These are phyloP conservation scores for Calonectria crousiana DNA, from an alignment of 2,329 filamentous ascomycete species.

Conservation along the genomic window DNA sequence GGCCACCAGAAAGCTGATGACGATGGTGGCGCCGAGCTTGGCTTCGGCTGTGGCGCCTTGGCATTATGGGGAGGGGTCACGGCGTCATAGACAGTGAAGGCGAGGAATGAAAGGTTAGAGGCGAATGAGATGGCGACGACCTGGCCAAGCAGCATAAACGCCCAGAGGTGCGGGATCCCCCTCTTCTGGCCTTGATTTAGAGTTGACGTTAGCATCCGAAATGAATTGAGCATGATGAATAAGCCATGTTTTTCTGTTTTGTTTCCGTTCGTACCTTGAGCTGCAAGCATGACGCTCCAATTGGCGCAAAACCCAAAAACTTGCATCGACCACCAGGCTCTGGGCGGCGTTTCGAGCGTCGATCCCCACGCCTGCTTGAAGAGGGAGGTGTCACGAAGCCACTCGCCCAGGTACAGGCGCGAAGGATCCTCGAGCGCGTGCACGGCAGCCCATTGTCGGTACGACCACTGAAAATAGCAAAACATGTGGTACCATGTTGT, in stretches of 20 bases:
- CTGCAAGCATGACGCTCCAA: conserved; percentile 44
- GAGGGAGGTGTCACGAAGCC: conserved; percentile 43
- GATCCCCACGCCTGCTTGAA: conserved; percentile 46
- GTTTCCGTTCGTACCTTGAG: conserved; percentile 32
- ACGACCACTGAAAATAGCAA: conserved; percentile 42
- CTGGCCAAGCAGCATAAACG: conserved; percentile 44
- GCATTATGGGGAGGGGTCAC: background rate
- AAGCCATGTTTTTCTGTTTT: background rate
- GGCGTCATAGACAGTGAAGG: conserved; percentile 30
- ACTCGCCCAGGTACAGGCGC: conserved; percentile 35
- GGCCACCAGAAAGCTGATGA: conserved; percentile 24
- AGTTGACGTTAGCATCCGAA: background rate
- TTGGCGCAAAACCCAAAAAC: conserved; percentile 44
- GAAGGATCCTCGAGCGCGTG: background rate
- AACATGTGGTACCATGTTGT: conserved; percentile 46
- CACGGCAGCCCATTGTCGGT: conserved; percentile 17
- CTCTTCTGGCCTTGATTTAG: conserved; percentile 27
- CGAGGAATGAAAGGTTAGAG: conserved; percentile 42
- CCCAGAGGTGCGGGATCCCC: conserved; percentile 36
- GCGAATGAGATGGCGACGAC: conserved; percentile 45
- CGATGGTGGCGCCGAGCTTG: background rate
- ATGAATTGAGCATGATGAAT: background rate
- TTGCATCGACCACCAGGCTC: conserved; percentile 45
- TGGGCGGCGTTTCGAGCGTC: conserved; percentile 34
- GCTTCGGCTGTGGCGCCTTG: background rate